Evolutionary conservation across 306 rosid genomes (phyloP).

Genomic region (Rubus parviflorus): DNA sequence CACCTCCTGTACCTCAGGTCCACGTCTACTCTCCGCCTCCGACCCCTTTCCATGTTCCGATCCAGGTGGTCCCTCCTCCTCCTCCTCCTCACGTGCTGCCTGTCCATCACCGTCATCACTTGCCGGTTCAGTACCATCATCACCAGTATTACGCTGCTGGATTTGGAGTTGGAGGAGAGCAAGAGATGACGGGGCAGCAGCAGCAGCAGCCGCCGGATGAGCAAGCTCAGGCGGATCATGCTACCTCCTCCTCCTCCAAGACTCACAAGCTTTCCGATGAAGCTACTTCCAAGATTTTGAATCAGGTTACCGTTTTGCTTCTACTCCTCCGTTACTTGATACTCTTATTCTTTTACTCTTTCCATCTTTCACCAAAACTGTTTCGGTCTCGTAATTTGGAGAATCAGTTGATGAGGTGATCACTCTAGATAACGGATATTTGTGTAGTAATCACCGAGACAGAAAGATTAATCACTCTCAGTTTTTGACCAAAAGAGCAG

Average conservation of each 20-base stretch:
- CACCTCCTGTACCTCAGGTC: conserved; percentile 34
- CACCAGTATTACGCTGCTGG: conserved; percentile 34
- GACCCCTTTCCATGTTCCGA: conserved; percentile 49
- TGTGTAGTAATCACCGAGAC: neutral
- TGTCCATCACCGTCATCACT: conserved; percentile 45
- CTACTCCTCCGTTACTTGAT: too few species aligned
- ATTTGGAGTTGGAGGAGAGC: conserved; percentile 24
- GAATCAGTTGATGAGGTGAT: neutral
- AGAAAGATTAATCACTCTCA: neutral
- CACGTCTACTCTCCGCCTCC: conserved; percentile 57
- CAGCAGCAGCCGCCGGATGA: conserved; percentile 29
- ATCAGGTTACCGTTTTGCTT: conserved; percentile 52
- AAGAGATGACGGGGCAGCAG: conserved; percentile 26
- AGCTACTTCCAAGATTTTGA: conserved; percentile 64
- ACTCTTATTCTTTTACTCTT: too few species aligned
- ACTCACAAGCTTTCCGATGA: conserved; percentile 64
- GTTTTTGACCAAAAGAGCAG: neutral
- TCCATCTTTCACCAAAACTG: too few species aligned
- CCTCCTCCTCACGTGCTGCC: conserved; percentile 28
- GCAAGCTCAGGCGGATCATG: conserved; percentile 45
- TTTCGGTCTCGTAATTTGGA: neutral
- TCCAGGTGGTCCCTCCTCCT: conserved; percentile 50
- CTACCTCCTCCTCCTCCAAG: conserved; percentile 40
- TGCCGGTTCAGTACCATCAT: conserved; percentile 53
- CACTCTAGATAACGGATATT: too few species aligned